Evolutionary conservation across 2,329 filamentous ascomycete species (phyloP), one percentile per base, ranked within the genome.

Genomic region (Elsinoe necatrix): DNA sequence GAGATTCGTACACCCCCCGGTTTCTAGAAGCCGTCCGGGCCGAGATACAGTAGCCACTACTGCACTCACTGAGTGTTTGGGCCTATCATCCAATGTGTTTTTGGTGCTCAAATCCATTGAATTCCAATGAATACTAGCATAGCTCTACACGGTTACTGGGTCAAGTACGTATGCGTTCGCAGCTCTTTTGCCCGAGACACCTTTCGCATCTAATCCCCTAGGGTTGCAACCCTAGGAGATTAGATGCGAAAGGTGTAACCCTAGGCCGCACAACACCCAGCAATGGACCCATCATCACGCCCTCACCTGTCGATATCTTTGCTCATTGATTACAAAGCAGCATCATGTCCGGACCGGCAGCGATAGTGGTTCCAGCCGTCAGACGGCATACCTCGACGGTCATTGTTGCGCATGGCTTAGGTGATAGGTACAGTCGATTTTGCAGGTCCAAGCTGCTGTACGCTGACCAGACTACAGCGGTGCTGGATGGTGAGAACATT

Each of bases 331-430:
- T 14, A 20, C 21, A 21, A 52, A 35, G 18, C 20, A 39, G 12
- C 16, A 35, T 25, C n/a, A 77, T 78, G 74, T 62, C 74, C 42
- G 61, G 67, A 27, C 71, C 72, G 61, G 74, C 76, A 57, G 75
- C 75, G 9, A 76, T 93, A 56, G 79, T 93, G 18, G 84, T 95
- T 59, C 88, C 89, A 25, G 88, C 91, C 39, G 75, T 87, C 31
- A 87, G 82, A 68, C 83, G 82, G 68, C 93, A 97, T 73, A 96
- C 93, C 35, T 90, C 90, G 21, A 96, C 92, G 2, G 86, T 97
- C 65, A 97, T 98, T 66, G 90, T 96, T 72, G 80, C 88, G 54
- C 93, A 98, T 71, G 93, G 93, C 12, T 77, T 98, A 37, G 93
- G 93, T 61, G 93, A 97, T 69, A 86, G 79, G 72, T 71, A 64